These are phyloP conservation scores for Arthrobotrys sinensis DNA, from an alignment of 2,329 filamentous ascomycete species.

Conservation along the genomic window DNA sequence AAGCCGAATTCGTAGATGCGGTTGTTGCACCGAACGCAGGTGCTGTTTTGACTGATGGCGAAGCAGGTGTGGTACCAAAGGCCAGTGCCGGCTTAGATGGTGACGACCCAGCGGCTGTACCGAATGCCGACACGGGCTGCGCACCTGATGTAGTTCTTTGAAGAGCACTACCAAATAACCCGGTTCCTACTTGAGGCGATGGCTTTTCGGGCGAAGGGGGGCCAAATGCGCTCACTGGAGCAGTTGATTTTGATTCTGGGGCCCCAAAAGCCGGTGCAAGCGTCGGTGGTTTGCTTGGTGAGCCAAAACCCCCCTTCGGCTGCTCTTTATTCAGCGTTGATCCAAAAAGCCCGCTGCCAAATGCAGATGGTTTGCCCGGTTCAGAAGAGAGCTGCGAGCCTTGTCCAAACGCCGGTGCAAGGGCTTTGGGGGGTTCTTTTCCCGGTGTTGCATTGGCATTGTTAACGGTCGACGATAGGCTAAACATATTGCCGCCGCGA, in stretches of 20 bases:
- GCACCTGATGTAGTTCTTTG: conserved; percentile 39
- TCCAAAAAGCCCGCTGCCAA: conserved; percentile 52
- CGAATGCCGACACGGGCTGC: conserved; percentile 40
- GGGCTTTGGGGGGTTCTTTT: conserved; percentile 39
- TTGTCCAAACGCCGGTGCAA: conserved; percentile 54
- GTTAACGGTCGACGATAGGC: conserved; percentile 31
- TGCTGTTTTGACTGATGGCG: neutral
- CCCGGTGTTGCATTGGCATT: conserved; percentile 27
- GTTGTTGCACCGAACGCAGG: conserved; percentile 26
- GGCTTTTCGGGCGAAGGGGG: conserved; percentile 39
- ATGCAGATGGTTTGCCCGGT: conserved; percentile 38
- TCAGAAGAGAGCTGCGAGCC: conserved; percentile 20
- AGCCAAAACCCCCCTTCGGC: conserved; percentile 44
- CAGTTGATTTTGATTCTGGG: conserved; percentile 32
- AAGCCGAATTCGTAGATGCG: conserved; percentile 16
- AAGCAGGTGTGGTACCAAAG: neutral
- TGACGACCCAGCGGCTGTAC: neutral
- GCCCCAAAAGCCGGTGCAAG: conserved; percentile 51
- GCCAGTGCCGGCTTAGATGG: neutral
- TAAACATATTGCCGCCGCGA: conserved; percentile 58
- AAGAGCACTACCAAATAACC: conserved; percentile 56
- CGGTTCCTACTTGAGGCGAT: conserved; percentile 33
- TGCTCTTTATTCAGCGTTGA: conserved; percentile 57
- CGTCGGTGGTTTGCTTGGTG: conserved; percentile 30
- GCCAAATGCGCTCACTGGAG: conserved; percentile 39